Evolutionary conservation across 2,329 filamentous ascomycete species (phyloP), one percentile per base, ranked within the genome.

Genomic region (Ophiostoma sp.): DNA sequence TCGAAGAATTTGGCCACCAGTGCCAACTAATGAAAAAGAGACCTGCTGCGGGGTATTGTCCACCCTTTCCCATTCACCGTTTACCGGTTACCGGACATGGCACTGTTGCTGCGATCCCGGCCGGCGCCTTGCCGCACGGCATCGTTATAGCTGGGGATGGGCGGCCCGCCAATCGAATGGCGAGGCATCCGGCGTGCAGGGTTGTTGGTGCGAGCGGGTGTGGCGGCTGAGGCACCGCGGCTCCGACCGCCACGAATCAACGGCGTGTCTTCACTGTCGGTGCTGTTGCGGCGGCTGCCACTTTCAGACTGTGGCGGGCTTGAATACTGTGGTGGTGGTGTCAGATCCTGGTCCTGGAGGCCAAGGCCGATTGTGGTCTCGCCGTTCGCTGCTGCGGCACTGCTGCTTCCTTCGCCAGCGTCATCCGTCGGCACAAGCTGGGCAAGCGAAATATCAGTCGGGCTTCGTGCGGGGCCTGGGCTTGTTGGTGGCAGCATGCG

Each of bases 391-490:
- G 72, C 82, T 77, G 80, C 83, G 76, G 77, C 79, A 28, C 76
- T 74, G 19, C 74, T 78, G 50, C 91, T 92, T 31, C 89, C 87
- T 73, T 94, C 93, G 79, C 94, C 93, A n/a, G 86, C 88, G 72
- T 90, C 88, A 77, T 95, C 91, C 75, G 83, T 86, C 2, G 87
- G 92, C 61, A 93, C 91, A 71, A 98, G 87, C 78, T 95, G 94
- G 36, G 95, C 93, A 66, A 99, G 88, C 9, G 95, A 98, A 77
- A 99, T 99, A 81, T 98, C 96, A 12, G 96, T 98, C 9, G 96
- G 95, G 79, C 93, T 97, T 77, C 95, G 89, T 75, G 94, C 88
- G 1, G 96, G 96, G 2, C 96, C 96, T 0, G 95, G 95, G 79
- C 93, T 97, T 25, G 92, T 92, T 9, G 94, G 92, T 75, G 90